Base-by-base conservation (phyloP, 495 filamentous ascomycete species). In the Oidiodendron maius region DNA sequence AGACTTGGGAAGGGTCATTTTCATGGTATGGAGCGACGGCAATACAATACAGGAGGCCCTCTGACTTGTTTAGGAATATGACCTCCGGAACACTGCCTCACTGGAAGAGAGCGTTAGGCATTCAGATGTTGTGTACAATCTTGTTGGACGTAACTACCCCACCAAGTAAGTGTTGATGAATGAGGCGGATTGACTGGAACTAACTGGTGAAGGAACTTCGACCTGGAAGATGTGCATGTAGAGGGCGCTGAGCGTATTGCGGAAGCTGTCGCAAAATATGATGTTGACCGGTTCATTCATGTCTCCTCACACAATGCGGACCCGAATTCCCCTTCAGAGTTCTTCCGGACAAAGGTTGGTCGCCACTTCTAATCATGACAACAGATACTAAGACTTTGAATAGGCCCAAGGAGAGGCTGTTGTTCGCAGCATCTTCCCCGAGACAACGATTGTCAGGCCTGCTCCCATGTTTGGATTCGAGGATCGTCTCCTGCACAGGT, bases 71-170 rank as follows among this genome's bases (percentile, higher is more conserved):
- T 54, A 89, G 89, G 93, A 98, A 81, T 93, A 86, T 69, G 93
- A 98, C 63, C 76, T 99, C 47, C 83, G 83, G 59, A 99, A 99
- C 71, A 97, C 89, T 40, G 77, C 85, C 57, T 96, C 91, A 17
- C 90, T 99, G 56, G 93, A 99, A 65, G 91, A 93, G 69, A 90
- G 85, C 56, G 91, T 99, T 34, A 78, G 93, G 61, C 93, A 99
- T 69, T 96, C 90, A 24, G 93, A 99, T 60, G 81, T 96, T 43
- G 93, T 99, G 39, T 96, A 90, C 76, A 99, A 97, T 67, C 77
- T 99, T 53, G 74, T 95, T 54, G 93, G 93, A 43, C 85, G 91
- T 23, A 82, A 88, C 60, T 96, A 97, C 61, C 87, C 91, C 55
- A 99, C 93, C 53, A 99, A 99, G 88, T 94, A 66, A 65, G 82